A percentile compares a stretch with the other conserved stretches of the same genome.
Evolutionary conservation across 306 rosid species (phyloP).

Genomic region (Castanea sativa): DNA sequence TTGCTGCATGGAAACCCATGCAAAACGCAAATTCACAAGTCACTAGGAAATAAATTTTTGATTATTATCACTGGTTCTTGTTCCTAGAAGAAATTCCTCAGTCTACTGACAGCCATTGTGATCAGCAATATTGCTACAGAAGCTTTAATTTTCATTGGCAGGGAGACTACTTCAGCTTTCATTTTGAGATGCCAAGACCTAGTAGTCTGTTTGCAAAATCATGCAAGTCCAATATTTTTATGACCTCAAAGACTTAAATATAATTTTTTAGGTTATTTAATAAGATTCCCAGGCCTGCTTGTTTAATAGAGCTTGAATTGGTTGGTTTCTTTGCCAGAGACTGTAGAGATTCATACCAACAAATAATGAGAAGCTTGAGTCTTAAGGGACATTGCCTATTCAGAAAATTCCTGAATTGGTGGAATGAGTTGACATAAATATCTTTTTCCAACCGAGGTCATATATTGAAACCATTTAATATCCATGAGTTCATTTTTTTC

Average conservation of each 20-base stretch:
- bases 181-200: background rate
- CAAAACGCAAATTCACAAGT: background rate
- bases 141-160: background rate
- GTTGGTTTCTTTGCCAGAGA: conserved; percentile 11
- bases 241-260: background rate
- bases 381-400: background rate
- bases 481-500: conserved; percentile 10
- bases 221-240: background rate
- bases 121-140: background rate
- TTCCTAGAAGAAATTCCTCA: background rate
- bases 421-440: background rate
- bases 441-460: background rate
- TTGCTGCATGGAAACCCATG: background rate
- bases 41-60: background rate
- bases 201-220: background rate
- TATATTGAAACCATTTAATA: background rate
- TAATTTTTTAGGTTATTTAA: background rate
- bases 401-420: background rate
- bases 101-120: background rate
- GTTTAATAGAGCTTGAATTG: conserved; percentile 12
- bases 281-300: background rate
- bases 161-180: background rate
- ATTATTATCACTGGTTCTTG: background rate
- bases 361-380: background rate
- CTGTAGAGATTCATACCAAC: background rate